Conservation (phyloP, 78 protist genomes). For the Polysphondylium violaceum region DNA sequence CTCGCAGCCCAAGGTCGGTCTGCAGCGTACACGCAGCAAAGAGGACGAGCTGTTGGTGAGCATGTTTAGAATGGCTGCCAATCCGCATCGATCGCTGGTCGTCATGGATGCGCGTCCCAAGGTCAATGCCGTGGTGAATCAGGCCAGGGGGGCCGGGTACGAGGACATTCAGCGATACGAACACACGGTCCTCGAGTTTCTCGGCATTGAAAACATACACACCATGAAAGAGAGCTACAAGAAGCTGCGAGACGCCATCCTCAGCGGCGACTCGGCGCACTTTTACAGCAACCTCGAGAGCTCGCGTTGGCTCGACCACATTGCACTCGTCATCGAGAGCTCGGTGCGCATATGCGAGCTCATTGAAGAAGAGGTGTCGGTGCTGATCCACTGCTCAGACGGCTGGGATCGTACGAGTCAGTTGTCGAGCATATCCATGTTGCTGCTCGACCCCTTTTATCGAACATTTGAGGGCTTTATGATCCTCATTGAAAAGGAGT, state of each 20-base stretch:
- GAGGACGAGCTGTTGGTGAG: conserved; percentile 56
- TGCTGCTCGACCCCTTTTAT: conserved; percentile 91
- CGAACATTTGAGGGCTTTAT: conserved; percentile 91
- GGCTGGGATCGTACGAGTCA: conserved; percentile 97
- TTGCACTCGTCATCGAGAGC: conserved; percentile 17
- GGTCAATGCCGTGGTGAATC: conserved; percentile 91
- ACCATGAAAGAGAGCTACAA: conserved; percentile 82
- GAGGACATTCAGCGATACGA: conserved; percentile 82
- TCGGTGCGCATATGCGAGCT: conserved; percentile 33
- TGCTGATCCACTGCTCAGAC: conserved; percentile 95
- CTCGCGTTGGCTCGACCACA: conserved; percentile 61
- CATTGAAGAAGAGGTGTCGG: conserved; percentile 32
- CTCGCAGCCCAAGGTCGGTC: conserved; percentile 88
- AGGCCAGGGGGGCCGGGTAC: conserved; percentile 86
- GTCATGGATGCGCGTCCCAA: conserved; percentile 91
- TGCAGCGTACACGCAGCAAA: conserved; percentile 23
- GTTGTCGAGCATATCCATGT: conserved; percentile 78
- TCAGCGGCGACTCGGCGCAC: conserved; percentile 1
- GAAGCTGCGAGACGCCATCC: conserved; percentile 26
- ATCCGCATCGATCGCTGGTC: conserved; percentile 2
- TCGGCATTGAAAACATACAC: conserved; percentile 93
- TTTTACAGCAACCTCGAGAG: conserved; percentile 21
- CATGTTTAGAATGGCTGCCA: conserved; percentile 32
- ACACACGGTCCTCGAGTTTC: conserved; percentile 58
- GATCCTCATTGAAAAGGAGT: conserved; percentile 93